phyloP scores from a whole-genome alignment of 1,139 yeast species.

The Blastobotrys aristatus region DNA sequence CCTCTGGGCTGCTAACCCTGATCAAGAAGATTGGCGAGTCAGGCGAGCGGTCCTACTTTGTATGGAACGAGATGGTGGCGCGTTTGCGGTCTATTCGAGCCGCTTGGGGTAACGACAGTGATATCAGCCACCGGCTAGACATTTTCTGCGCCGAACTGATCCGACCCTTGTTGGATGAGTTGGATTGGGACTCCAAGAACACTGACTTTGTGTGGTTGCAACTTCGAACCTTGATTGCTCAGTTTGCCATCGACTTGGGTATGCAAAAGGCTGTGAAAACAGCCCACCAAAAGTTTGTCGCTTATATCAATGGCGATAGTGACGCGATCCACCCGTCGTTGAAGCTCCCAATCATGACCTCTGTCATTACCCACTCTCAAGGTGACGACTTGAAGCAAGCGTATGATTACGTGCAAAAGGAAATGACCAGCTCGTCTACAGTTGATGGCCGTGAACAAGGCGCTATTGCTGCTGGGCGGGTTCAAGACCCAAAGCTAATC shows the following conservation, averaged over 20 bases:
- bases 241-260: slow-evolving; percentile 48
- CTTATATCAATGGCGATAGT: slow-evolving; percentile 37
- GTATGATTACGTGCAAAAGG: slow-evolving; percentile 45
- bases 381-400: slow-evolving; percentile 36
- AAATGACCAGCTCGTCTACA: slow-evolving; percentile 52
- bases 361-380: slow-evolving; percentile 45
- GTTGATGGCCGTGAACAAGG: slow-evolving; percentile 68
- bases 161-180: slow-evolving; percentile 39
- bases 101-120: slow-evolving; percentile 37
- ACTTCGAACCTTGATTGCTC: slow-evolving; percentile 48
- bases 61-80: slow-evolving; percentile 58
- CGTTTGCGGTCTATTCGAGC: slow-evolving; percentile 42
- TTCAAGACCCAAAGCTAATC: slow-evolving; percentile 40
- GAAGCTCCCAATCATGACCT: slow-evolving; percentile 48
- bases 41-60: slow-evolving; percentile 49
- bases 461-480: slow-evolving; percentile 54
- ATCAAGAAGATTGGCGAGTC: slow-evolving; percentile 40
- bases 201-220: slow-evolving; percentile 46
- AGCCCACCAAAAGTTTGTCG: slow-evolving; percentile 42
- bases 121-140: slow-evolving; percentile 38
- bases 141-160: slow-evolving; percentile 43
- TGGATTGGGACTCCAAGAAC: slow-evolving; percentile 35
- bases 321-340: slow-evolving; percentile 52
- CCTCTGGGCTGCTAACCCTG: slow-evolving; percentile 48
- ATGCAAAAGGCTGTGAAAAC: slow-evolving; percentile 46